phyloP scores from a whole-genome alignment of 2,329 filamentous ascomycete species.

The Phaeoacremonium minimum region DNA sequence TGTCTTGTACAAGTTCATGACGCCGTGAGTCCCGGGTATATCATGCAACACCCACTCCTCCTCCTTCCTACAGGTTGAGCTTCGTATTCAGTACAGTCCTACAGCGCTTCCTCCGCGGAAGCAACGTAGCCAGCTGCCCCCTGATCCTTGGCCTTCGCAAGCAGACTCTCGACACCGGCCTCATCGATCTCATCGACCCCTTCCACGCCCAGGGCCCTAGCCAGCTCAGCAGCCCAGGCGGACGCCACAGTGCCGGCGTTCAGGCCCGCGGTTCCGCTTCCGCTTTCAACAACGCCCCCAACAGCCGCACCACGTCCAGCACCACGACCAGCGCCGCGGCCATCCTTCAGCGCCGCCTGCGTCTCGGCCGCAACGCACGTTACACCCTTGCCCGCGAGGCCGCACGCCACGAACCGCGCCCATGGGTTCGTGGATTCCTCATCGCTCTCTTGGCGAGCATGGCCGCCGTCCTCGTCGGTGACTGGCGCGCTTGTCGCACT shows the following conservation, averaged over 20 bases:
- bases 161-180: background rate
- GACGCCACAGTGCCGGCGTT: conserved; percentile 7
- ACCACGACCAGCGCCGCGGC: conserved; percentile 1
- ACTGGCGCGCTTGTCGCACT: conserved; percentile 6
- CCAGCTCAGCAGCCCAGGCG: conserved; percentile 11
- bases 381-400: conserved; percentile 71
- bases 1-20: no score
- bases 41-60: no score
- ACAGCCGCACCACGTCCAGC: conserved; percentile 6
- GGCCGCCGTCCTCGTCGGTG: conserved; percentile 46
- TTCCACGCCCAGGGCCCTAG: background rate
- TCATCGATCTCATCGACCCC: background rate
- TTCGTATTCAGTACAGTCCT: no score
- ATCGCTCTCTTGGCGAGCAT: conserved; percentile 43
- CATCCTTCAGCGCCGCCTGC: conserved; percentile 10
- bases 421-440: conserved; percentile 44
- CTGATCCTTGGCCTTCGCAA: background rate
- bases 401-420: conserved; percentile 82
- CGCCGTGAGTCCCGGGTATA: no score
- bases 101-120: no score
- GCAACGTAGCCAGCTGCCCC: no score
- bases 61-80: no score
- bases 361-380: conserved; percentile 66
- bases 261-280: conserved; percentile 5
- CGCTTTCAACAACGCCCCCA: no score